Base-by-base conservation (phyloP, 495 filamentous ascomycete genomes). In the Hypomontagnella submonticulosa region DNA sequence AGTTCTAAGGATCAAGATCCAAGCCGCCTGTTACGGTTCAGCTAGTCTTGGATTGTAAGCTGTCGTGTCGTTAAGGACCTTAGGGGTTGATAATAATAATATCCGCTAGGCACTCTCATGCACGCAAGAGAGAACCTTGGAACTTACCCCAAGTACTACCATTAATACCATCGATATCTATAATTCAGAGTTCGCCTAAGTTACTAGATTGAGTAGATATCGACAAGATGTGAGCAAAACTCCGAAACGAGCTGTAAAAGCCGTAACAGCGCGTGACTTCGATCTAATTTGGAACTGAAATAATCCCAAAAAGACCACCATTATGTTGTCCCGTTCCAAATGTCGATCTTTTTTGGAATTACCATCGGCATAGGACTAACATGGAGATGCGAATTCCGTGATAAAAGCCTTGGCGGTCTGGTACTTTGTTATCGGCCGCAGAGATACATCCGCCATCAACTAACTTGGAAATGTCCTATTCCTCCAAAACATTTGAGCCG, bases 1-100 rank as follows among this genome's bases (percentile, higher is more conserved):
- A 48, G 49, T 56, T 33, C 42, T 58, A 20, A 68, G 65, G 65
- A 68, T 68, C 54, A 42, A 15, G 36, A 68, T 68, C 65, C 65
- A 54, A 49, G 44, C 42, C 40, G 37, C 38, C 49, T 33, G 18
- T 55, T 59, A 56, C 63, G 43, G 57, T 27, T 47, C 55, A 56
- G 56, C 49, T 37, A 49, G 47, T 9, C 47, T 32, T 38, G 52
- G 34, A 33, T 50, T 58, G 47, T 55, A 57, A 40, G 23, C 41
- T 32, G 54, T 48, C 48, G 61, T 32, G 54, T 48, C 48, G 61
- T 30, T 20, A 33, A 61, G 34, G 13, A 50, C 27, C 57, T 9
- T 4, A 37, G 4, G 30, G 52, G 44, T 46, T 43, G 40, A 47
- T 40, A 52, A 64, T 51, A 33, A 27, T 51, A 23, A 27, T 27